A percentile compares a stretch with the other conserved stretches of the same genome.
Evolutionary conservation across 495 filamentous ascomycete species (phyloP).

Genomic region (Niebla homalea): DNA sequence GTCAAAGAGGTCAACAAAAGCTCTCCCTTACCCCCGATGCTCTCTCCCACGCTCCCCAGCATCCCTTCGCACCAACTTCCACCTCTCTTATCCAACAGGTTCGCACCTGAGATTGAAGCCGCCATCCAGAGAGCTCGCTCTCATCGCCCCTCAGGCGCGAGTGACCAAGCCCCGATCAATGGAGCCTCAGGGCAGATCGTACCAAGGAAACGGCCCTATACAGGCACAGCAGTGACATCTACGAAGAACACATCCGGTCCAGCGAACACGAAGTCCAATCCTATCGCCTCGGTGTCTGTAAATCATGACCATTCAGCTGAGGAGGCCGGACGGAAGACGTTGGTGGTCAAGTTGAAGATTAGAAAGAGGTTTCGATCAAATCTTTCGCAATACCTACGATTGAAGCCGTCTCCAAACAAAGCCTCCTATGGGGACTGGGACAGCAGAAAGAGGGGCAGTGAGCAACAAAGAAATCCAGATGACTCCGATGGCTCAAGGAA

Average conservation of each 20-base stretch:
- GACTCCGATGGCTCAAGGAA: conserved; percentile 1
- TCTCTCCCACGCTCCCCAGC: conserved; percentile 30
- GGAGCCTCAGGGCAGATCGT: not conserved
- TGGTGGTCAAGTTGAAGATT: conserved; percentile 7
- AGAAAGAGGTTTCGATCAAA: conserved; percentile 8
- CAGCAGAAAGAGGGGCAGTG: not conserved
- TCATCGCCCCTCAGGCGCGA: not conserved
- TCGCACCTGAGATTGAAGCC: conserved; percentile 37
- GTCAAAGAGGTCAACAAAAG: not conserved
- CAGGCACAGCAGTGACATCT: not conserved
- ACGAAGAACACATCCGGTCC: not conserved
- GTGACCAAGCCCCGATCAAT: not conserved
- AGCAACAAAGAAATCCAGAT: not conserved
- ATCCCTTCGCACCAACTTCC: conserved; percentile 24
- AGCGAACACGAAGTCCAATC: not conserved
- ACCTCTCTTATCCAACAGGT: conserved; percentile 31
- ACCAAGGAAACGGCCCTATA: not conserved
- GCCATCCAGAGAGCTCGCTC: conserved; percentile 22
- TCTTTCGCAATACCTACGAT: conserved; percentile 3
- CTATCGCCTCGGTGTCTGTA: not conserved
- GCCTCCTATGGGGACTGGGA: not conserved
- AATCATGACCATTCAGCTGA: not conserved
- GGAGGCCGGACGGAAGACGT: not conserved
- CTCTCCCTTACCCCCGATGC: conserved; percentile 21
- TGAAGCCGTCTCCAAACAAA: conserved; percentile 9